Percentiles rank a stretch among this genome's conserved stretches.
Conservation (phyloP, 1,284 basidiomycete genomes). For the Pseudozyma thailandica region DNA sequence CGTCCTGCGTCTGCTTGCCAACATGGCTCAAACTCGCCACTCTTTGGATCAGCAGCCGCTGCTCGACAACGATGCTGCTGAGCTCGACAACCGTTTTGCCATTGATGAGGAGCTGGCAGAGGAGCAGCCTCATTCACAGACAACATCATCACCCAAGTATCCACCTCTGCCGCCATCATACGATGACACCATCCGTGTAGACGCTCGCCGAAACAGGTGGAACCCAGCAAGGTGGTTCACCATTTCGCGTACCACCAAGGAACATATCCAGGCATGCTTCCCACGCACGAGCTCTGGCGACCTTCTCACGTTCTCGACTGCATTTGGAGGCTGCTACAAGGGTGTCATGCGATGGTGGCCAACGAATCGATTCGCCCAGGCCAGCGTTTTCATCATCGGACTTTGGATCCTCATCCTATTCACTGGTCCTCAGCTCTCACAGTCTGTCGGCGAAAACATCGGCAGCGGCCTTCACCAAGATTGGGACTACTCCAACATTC, state of each 20-base stretch:
- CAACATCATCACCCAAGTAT: conserved; percentile 46
- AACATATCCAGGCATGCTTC: conserved; percentile 50
- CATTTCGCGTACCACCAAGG: conserved; percentile 42
- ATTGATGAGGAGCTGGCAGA: conserved; percentile 52
- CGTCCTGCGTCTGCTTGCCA: neutral
- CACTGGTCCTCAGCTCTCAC: conserved; percentile 37
- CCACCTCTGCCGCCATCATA: conserved; percentile 58
- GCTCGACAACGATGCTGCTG: conserved; percentile 28
- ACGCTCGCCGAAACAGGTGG: conserved; percentile 30
- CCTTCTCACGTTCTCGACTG: conserved; percentile 34
- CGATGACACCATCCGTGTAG: conserved; percentile 44
- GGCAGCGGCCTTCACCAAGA: conserved; percentile 35
- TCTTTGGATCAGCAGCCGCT: conserved; percentile 42
- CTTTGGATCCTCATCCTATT: conserved; percentile 59
- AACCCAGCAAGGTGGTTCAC: conserved; percentile 43
- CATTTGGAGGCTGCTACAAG: conserved; percentile 27
- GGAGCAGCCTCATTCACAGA: conserved; percentile 20
- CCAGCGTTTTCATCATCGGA: conserved; percentile 52
- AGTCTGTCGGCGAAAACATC: conserved; percentile 7
- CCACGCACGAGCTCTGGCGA: conserved; percentile 39
- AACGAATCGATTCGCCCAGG: conserved; percentile 53
- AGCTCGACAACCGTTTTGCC: conserved; percentile 53
- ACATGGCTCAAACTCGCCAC: conserved; percentile 26
- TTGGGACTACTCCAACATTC: conserved; percentile 47
- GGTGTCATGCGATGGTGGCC: conserved; percentile 52